Evolutionary conservation across 2,329 filamentous ascomycete genomes (phyloP).

Genomic region (Huntiella moniliformis): DNA sequence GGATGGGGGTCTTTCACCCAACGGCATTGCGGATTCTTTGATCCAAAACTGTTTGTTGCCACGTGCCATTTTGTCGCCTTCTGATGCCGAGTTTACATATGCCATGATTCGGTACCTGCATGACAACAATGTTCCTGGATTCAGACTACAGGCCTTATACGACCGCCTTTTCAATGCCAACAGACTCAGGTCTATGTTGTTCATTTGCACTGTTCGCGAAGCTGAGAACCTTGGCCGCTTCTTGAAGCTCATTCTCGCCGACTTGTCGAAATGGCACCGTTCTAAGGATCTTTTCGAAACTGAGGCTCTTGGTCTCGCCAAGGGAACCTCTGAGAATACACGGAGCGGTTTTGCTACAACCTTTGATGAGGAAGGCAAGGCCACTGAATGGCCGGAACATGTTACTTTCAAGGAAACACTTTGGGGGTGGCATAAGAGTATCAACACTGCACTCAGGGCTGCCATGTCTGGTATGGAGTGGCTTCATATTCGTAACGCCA

Average conservation of each 20-base stretch:
- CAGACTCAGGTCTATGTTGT: slow-evolving; percentile 63
- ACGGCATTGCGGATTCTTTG: slow-evolving; percentile 54
- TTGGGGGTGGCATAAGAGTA: slow-evolving; percentile 75
- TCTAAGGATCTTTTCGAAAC: slow-evolving; percentile 59
- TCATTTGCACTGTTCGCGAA: slow-evolving; percentile 75
- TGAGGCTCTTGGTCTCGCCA: slow-evolving; percentile 40
- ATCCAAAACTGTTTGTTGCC: slow-evolving; percentile 89
- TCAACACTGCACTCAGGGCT: slow-evolving; percentile 61
- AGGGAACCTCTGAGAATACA: slow-evolving; percentile 27
- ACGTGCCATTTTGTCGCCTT: slow-evolving; percentile 61
- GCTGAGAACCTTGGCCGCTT: slow-evolving; percentile 88
- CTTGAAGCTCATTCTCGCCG: slow-evolving; percentile 60
- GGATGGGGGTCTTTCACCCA: slow-evolving; percentile 26
- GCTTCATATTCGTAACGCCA: slow-evolving; percentile 95
- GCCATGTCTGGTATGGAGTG: slow-evolving; percentile 75
- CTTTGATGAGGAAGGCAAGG: slow-evolving; percentile 41
- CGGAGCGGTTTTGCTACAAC: slow-evolving; percentile 63
- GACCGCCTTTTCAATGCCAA: slow-evolving; percentile 73
- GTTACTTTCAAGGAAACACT: slow-evolving; percentile 71
- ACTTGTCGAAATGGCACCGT: slow-evolving; percentile 69
- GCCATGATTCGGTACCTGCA: slow-evolving; percentile 77
- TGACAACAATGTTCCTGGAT: slow-evolving; percentile 63
- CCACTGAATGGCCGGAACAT: slow-evolving; percentile 56
- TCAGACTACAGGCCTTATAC: slow-evolving; percentile 68
- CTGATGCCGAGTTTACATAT: slow-evolving; percentile 79